Conservation (phyloP, 768 basidiomycete genomes). For the Calvatia gigantea region DNA sequence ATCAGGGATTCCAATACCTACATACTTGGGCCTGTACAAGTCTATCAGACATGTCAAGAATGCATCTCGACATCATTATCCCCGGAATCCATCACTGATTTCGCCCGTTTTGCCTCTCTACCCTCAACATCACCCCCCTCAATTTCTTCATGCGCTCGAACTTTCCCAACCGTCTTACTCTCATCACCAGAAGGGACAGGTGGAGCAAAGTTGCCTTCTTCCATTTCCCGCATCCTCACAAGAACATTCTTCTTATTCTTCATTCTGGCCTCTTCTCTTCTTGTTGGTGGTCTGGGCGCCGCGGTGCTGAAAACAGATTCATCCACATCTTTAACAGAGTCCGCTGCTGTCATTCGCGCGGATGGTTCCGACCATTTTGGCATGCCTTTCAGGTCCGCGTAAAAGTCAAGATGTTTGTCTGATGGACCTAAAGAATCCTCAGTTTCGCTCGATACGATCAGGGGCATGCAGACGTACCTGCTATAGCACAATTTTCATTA, state of each 20-base stretch:
- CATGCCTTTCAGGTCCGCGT: conserved; percentile 8
- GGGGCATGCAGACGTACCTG: not conserved
- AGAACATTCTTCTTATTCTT: conserved; percentile 8
- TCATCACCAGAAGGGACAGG: not conserved
- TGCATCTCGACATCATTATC: not conserved
- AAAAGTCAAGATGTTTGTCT: conserved; percentile 6
- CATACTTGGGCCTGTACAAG: not conserved
- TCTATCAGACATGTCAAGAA: not conserved
- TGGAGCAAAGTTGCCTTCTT: not conserved
- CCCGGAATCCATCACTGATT: conserved; percentile 3
- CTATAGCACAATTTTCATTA: not conserved
- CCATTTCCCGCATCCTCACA: not conserved
- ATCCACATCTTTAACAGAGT: not conserved
- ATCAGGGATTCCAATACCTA: no score
- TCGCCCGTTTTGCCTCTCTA: conserved; percentile 18
- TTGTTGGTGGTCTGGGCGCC: not conserved
- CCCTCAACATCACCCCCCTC: not conserved
- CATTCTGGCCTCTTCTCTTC: conserved; percentile 7
- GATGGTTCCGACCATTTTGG: conserved; percentile 11
- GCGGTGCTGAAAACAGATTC: not conserved
- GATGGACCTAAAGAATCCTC: not conserved
- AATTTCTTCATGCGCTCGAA: conserved; percentile 5
- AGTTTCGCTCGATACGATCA: not conserved
- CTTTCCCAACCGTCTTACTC: not conserved
- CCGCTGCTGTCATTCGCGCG: not conserved